Percentiles rank a stretch among this genome's conserved stretches.
Evolutionary conservation across 2,329 filamentous ascomycete genomes (phyloP).

Genomic region (Thelonectria discophora): DNA sequence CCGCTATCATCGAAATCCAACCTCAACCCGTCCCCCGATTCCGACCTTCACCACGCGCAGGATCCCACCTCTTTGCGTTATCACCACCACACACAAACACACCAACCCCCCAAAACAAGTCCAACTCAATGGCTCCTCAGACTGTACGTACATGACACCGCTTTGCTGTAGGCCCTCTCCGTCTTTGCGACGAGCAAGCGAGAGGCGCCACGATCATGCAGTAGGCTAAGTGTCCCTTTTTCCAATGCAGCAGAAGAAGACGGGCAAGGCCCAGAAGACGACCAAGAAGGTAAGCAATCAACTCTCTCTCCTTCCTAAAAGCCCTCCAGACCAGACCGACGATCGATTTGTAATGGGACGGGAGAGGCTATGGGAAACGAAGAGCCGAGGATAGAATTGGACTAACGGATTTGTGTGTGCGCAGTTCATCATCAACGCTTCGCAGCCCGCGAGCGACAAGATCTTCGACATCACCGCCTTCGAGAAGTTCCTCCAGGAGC

Average conservation of each 20-base stretch:
- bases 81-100: slow-evolving; percentile 41
- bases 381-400: background rate
- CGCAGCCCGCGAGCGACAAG: slow-evolving; percentile 98
- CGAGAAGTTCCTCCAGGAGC: slow-evolving; percentile 99
- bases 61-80: slow-evolving; percentile 77
- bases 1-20: slow-evolving; percentile 16
- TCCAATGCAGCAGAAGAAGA: slow-evolving; percentile 69
- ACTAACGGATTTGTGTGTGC: slow-evolving; percentile 28
- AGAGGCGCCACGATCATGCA: slow-evolving; percentile 64
- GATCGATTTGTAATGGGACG: slow-evolving; percentile 11
- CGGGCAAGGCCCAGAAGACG: slow-evolving; percentile 77
- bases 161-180: slow-evolving; percentile 86
- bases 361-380: background rate
- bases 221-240: slow-evolving; percentile 86
- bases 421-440: slow-evolving; percentile 99
- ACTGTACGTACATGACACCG: slow-evolving; percentile 86
- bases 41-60: slow-evolving; percentile 67
- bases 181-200: background rate
- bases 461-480: slow-evolving; percentile 99
- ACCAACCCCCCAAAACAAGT: slow-evolving; percentile 28
- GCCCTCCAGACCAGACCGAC: background rate
- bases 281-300: slow-evolving; percentile 78
- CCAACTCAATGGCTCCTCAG: slow-evolving; percentile 82
- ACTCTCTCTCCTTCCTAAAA: background rate
- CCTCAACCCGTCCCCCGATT: slow-evolving; percentile 22